A percentile compares a stretch with the other conserved stretches of the same genome.
These are phyloP conservation scores for Incumbomyces delicatus DNA, from an alignment of 2,329 filamentous ascomycete genomes.

Conservation along the genomic window DNA sequence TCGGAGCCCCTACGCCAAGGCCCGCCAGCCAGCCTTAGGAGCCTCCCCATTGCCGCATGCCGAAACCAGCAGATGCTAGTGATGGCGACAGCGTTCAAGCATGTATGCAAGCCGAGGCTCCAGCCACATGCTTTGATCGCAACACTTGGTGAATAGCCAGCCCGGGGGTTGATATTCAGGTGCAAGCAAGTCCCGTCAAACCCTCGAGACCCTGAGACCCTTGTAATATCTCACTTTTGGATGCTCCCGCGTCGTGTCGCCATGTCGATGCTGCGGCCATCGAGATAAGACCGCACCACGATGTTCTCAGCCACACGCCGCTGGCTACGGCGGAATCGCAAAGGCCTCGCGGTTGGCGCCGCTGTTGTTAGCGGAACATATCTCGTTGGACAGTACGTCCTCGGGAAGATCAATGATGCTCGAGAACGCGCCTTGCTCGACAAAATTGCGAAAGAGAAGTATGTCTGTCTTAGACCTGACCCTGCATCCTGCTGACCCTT, in stretches of 20 bases:
- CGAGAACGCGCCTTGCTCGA: slow-evolving; percentile 95
- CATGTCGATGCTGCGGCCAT: slow-evolving; percentile 4
- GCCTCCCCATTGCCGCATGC: too few species aligned
- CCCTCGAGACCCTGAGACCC: too few species aligned
- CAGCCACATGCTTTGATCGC: too few species aligned
- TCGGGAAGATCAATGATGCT: slow-evolving; percentile 84
- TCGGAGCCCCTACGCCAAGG: too few species aligned
- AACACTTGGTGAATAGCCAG: too few species aligned
- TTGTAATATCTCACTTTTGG: too few species aligned
- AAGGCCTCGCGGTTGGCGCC: slow-evolving; percentile 75
- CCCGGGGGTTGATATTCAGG: too few species aligned
- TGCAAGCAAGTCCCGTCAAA: too few species aligned
- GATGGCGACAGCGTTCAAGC: too few species aligned
- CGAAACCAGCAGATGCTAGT: too few species aligned
- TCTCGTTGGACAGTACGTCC: slow-evolving; percentile 81
- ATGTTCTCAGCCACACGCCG: slow-evolving; percentile 68
- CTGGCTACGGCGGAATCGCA: slow-evolving; percentile 89
- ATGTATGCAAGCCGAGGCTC: too few species aligned
- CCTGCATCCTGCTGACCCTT: slow-evolving; percentile 9
- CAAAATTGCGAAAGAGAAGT: slow-evolving; percentile 95
- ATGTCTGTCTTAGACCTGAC: slow-evolving; percentile 14
- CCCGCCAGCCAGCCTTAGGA: too few species aligned
- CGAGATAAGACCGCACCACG: slow-evolving; percentile 12
- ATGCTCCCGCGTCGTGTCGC: background rate
- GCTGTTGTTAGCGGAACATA: slow-evolving; percentile 86